Evolutionary conservation across 352 stramenopile genomes (phyloP), one percentile per base, ranked within the genome.

Genomic region (Pythium guiyangense): DNA sequence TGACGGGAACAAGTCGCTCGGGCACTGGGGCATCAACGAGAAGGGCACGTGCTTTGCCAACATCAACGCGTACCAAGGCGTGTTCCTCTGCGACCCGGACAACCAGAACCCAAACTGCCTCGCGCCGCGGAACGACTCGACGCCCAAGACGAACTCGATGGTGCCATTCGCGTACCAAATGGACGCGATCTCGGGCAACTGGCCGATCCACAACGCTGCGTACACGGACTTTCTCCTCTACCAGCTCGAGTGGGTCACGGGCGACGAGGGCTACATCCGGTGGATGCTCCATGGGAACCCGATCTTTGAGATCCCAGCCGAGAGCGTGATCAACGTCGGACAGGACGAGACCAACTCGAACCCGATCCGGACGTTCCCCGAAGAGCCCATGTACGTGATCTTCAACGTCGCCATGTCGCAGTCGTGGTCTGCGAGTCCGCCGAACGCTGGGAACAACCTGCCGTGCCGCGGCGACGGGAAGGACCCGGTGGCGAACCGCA

Each of bases 371-470:
- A 76, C 69, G 1, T 86, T 90, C 56, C 73, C 77, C 1, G 81
- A 92, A 43, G 94, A 98, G 63, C 92, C 94, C 9, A 94, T 90
- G 71, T 98, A 97, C 70, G 73, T 98, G 59, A 81, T 98, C 54
- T 67, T 98, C 50, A 98, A 98, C 73, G 96, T 96, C 26, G 94
- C 94, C 1, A 63, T 98, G 31, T 96, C 86, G 18, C 71, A 73
- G 20, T 66, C 86, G 57, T 98, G 94, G 94, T 90, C 77, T 0
- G 65, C 79, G 12, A 69, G 66, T 47, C 81, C 79, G 8, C 79
- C 78, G 10, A 88, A 91, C 53, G 60, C 66, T 0, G 78, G 73
- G 22, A 67, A 80, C 12, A 42, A 42, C 15, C 14, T 55, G 27
- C 66, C 69, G 2, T 89, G 79, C 34, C 77, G 80, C 10, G 76